Evolutionary conservation across 768 basidiomycete species (phyloP), one percentile per base, ranked within the genome.

Genomic region (Naganishia kalamii): DNA sequence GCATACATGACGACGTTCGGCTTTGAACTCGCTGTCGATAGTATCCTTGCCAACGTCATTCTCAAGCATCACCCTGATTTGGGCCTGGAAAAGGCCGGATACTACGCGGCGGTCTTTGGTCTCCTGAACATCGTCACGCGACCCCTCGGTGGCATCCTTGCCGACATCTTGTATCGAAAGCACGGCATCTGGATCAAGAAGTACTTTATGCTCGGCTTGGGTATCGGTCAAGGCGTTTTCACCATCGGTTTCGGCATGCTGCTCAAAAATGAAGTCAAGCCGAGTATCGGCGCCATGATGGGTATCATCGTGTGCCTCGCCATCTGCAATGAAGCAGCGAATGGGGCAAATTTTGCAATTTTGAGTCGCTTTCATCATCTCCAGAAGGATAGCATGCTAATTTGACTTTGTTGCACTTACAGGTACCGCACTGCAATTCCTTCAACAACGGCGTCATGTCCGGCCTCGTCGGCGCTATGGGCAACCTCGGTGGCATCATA

Each of bases 1-100:
- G 82, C 81, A 13, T 86, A 86, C 67, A 67, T 82, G 40, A 82
- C 82, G 0, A 84, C 84, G 2, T 85, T 86, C 68, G 85, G 85
- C 0, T 80, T 81, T 49, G 85, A 86, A 72, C 80, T 86, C 7
- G 81, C 82, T 0, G 80, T 86, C 46, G 84, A 86, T 68, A 81
- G 81, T 7, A 81, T 82, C 65, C 76, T 85, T 68, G 80, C 82
- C n/a, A 81, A 77, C 63, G 78, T 83, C 8, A 74, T 85, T 17
- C 81, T 79, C 67, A 70, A 47, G 10, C 70, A 82, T 19, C 82
- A 78, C 52, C 43, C 41, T 8, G 21, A n/a, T 1, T 82, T 85
- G 61, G 79, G 80, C 17, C 83, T 83, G 70, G 80, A 82, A 30
- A 79, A 80, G 46, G 83, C 84, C 19, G 85, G 84, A 12, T 85